Percentiles rank a stretch among this genome's conserved stretches.
These are phyloP conservation scores for Phytophthora pistaciae DNA, from an alignment of 352 stramenopile species.

Conservation along the genomic window DNA sequence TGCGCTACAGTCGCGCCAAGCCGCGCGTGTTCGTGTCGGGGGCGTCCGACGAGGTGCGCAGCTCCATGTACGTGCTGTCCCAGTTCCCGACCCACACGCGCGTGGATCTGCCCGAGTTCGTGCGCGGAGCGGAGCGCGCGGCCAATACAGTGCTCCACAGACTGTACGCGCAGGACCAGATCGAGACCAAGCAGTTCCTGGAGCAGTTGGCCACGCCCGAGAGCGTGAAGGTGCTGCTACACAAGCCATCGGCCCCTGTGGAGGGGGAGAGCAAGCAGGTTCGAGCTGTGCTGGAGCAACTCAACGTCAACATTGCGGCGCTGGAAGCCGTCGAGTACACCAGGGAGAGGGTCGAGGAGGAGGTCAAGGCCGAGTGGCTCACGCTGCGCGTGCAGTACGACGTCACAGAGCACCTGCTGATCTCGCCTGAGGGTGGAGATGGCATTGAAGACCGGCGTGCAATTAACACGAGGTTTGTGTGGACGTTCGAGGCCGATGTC, in stretches of 20 bases:
- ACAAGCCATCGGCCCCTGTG: conserved; percentile 37
- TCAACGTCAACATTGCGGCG: conserved; percentile 49
- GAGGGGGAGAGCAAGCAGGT: conserved; percentile 13
- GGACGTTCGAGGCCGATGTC: conserved; percentile 70
- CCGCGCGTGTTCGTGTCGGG: conserved; percentile 45
- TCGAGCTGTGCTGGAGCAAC: conserved; percentile 45
- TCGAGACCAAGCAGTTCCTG: conserved; percentile 36
- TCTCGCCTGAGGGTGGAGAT: conserved; percentile 18
- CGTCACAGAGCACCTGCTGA: conserved; percentile 54
- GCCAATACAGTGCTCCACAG: conserved; percentile 53
- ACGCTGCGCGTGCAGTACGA: conserved; percentile 55
- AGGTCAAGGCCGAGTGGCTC: conserved; percentile 52
- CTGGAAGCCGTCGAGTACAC: conserved; percentile 60
- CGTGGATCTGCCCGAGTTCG: conserved; percentile 56
- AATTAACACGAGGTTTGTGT: conserved; percentile 59
- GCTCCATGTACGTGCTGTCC: conserved; percentile 63
- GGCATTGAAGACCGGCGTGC: conserved; percentile 54
- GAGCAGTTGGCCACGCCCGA: conserved; percentile 34
- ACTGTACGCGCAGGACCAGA: conserved; percentile 42
- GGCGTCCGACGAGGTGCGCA: conserved; percentile 44
- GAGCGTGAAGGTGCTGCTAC: conserved; percentile 30
- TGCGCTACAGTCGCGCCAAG: conserved; percentile 22
- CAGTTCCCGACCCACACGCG: conserved; percentile 40
- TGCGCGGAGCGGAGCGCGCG: conserved; percentile 43
- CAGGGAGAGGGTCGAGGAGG: conserved; percentile 24